These are phyloP conservation scores for Penicillium sp. DNA, from an alignment of 2,329 filamentous ascomycete genomes.

Conservation along the genomic window DNA sequence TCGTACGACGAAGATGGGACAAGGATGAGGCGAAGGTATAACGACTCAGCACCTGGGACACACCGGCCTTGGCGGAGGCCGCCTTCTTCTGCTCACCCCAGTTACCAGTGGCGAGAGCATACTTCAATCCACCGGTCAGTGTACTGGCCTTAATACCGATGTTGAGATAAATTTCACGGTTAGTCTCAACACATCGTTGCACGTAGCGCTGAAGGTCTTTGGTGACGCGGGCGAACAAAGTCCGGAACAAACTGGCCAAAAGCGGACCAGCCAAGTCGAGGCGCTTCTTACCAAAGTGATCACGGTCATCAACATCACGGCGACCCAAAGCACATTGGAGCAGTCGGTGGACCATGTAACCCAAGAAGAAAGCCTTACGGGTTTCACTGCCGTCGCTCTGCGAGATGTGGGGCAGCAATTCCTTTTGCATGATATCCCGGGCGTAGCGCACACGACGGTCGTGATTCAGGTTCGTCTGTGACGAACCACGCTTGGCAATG, in stretches of 20 bases:
- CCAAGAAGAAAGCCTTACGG: slow-evolving; percentile 94
- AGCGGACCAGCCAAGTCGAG: slow-evolving; percentile 92
- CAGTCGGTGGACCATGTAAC: slow-evolving; percentile 97
- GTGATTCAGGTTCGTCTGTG: slow-evolving; percentile 67
- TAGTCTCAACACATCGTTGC: slow-evolving; percentile 85
- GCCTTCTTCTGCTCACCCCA: slow-evolving; percentile 99
- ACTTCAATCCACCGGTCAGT: slow-evolving; percentile 90
- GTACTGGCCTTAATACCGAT: slow-evolving; percentile 89
- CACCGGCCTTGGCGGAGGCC: slow-evolving; percentile 88
- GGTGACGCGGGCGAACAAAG: slow-evolving; percentile 85
- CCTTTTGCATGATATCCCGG: slow-evolving; percentile 92
- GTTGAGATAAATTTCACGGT: slow-evolving; percentile 83
- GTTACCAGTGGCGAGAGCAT: slow-evolving; percentile 95
- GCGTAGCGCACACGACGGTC: slow-evolving; percentile 91
- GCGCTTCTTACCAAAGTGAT: slow-evolving; percentile 99
- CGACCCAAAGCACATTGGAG: slow-evolving; percentile 90
- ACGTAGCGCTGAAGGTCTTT: slow-evolving; percentile 89
- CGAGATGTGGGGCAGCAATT: slow-evolving; percentile 93
- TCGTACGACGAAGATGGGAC: slow-evolving; percentile 94
- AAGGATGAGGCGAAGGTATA: slow-evolving; percentile 97
- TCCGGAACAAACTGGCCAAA: slow-evolving; percentile 92
- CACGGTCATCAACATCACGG: slow-evolving; percentile 91
- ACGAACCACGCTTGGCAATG: slow-evolving; percentile 86
- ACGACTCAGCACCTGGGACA: slow-evolving; percentile 95
- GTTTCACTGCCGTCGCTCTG: slow-evolving; percentile 94